Conservation (phyloP, 208 protist genomes). For the Leishmania aethiopica region DNA sequence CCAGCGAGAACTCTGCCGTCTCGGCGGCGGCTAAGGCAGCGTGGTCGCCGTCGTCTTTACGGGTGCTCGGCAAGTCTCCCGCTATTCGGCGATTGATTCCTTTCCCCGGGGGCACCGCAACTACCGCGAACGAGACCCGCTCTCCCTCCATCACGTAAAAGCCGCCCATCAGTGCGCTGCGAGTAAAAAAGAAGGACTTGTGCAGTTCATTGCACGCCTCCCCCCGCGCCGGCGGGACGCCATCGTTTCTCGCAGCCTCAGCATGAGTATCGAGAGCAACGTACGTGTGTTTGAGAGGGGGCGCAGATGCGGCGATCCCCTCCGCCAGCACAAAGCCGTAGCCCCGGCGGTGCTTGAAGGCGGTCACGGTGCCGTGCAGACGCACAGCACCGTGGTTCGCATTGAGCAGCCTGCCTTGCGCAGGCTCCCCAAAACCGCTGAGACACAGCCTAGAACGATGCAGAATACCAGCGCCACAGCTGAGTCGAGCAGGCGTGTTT, state of each 20-base stretch:
- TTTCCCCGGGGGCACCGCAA: neutral
- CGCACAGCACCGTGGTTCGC: constrained; percentile 12
- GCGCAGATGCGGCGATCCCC: constrained; percentile 23
- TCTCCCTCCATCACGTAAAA: constrained; percentile 81
- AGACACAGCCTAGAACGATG: neutral
- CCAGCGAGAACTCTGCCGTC: constrained; percentile 1
- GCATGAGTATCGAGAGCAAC: neutral
- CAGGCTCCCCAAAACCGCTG: neutral
- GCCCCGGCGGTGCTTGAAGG: constrained; percentile 84
- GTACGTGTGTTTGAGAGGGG: constrained; percentile 1
- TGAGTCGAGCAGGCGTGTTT: neutral
- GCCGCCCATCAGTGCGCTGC: constrained; percentile 51
- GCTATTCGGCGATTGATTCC: neutral
- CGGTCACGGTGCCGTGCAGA: constrained; percentile 73
- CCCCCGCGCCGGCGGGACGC: neutral
- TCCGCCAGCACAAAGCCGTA: constrained; percentile 82
- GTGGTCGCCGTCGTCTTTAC: neutral
- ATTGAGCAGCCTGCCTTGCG: neutral
- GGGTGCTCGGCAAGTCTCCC: neutral
- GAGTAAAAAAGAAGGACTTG: constrained; percentile 69
- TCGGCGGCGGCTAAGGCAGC: neutral
- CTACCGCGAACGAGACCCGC: constrained; percentile 60
- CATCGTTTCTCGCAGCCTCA: neutral
- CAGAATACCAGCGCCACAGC: neutral
- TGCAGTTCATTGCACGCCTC: neutral